phyloP scores from a whole-genome alignment of 2,329 filamentous ascomycete species.

The Penicillium brevicompactum region DNA sequence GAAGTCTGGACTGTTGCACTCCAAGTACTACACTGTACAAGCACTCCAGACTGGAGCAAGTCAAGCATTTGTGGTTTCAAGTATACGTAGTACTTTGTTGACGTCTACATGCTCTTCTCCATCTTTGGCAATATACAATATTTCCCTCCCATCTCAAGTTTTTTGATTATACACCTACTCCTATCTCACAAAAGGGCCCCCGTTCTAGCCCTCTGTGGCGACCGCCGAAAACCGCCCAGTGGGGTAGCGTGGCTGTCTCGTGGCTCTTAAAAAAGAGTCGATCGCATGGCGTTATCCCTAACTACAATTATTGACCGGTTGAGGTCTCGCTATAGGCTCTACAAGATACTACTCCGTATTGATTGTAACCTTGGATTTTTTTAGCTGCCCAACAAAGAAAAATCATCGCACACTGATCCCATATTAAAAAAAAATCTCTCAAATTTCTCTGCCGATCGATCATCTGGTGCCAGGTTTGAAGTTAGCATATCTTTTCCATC shows the following conservation, averaged over 20 bases:
- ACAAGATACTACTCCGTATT: no score
- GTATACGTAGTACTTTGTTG: neutral
- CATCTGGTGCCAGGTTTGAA: neutral
- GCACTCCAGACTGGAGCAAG: neutral
- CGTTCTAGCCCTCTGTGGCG: slow-evolving; percentile 7
- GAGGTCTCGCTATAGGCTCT: neutral
- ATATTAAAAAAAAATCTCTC: neutral
- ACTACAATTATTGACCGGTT: slow-evolving; percentile 1
- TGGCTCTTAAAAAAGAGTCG: neutral
- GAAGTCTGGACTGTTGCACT: slow-evolving; percentile 11
- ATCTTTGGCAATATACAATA: neutral
- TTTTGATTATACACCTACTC: neutral
- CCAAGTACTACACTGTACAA: neutral
- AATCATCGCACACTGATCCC: neutral
- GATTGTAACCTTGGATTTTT: neutral
- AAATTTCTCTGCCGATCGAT: slow-evolving; percentile 5
- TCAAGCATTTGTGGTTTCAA: neutral
- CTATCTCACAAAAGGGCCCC: slow-evolving; percentile 4
- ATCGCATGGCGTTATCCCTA: slow-evolving; percentile 4
- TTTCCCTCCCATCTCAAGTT: neutral
- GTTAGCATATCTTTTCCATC: slow-evolving; percentile 1
- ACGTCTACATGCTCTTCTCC: neutral
- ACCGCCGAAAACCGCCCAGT: slow-evolving; percentile 12
- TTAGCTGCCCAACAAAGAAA: neutral
- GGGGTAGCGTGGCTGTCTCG: slow-evolving; percentile 9